Evolutionary conservation across 116 monocot species (phyloP), one percentile per base, ranked within the genome.

Genomic region (Zostera marina): DNA sequence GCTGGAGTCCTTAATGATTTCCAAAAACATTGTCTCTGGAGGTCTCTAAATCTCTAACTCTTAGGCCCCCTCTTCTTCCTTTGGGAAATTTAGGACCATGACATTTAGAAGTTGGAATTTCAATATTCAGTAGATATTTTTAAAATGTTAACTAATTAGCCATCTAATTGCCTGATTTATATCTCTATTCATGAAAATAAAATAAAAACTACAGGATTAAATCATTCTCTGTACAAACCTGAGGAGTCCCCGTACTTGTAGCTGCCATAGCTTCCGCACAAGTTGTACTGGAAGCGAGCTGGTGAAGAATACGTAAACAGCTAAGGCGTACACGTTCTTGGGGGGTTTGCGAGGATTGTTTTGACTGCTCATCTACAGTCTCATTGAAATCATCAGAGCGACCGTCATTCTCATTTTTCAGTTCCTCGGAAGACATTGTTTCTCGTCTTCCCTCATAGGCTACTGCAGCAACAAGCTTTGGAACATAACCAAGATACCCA

Each of bases 241-340:
- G 96, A 56, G 89, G 89, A 63, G 77, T 78, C 47, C 96, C 96
- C 26, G 58, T 76, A 76, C 96, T 89, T 68, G 96, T 90, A 42
- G 96, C 82, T 48, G 96, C 96, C 96, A 98, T 98, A 77, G 96
- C 89, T 71, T 98, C 96, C 12, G 96, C 96, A 77, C 96, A 89
- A 62, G 76, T 86, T 63, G 89, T 98, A 70, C 96, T 98, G 64
- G 90, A 89, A 22, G 96, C 90, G 65, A 98, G 72, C 61, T 98
- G 96, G 76, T 98, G 96, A 24, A 98, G 52, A 7, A 98, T 80
- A 21, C 85, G 75, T 58, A 98, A 81, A 63, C 89, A 89, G 73
- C 96, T 98, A 52, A 89, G 89, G 17, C 96, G 89, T 10, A 98
- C 90, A 41, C 82, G 82, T 69, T 85, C 96, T 72, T 89, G 96